Evolutionary conservation across 163 green algal genomes (phyloP).

Genomic region (Prototheca cutis): DNA sequence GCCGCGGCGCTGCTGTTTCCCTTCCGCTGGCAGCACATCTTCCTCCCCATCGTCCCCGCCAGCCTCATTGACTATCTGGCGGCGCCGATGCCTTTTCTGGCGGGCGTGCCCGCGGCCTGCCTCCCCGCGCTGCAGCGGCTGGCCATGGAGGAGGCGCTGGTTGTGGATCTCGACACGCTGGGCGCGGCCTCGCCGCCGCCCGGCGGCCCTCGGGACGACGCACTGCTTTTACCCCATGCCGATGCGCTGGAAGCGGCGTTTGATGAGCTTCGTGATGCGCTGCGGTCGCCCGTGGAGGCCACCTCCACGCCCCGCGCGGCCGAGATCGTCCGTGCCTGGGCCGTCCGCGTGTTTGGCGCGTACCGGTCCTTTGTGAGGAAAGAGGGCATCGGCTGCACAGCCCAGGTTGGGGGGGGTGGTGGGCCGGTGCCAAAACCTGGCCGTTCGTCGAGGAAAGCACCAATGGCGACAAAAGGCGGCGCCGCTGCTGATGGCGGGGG

Average conservation of each 20-base stretch:
- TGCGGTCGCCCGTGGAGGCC: not conserved
- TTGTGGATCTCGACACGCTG: conserved; percentile 62
- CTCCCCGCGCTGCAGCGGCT: conserved; percentile 41
- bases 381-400: too few species aligned
- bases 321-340: not conserved
- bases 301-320: not conserved
- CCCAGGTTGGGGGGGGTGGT: not conserved
- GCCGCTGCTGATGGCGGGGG: too few species aligned
- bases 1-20: conserved; percentile 64
- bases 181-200: conserved; percentile 30
- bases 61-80: conserved; percentile 55
- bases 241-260: conserved; percentile 43
- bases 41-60: conserved; percentile 62
- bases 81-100: conserved; percentile 73
- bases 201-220: conserved; percentile 40
- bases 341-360: not conserved
- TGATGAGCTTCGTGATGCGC: conserved; percentile 20
- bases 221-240: conserved; percentile 40
- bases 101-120: conserved; percentile 57
- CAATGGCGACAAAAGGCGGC: too few species aligned
- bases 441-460: too few species aligned
- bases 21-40: conserved; percentile 75
- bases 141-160: conserved; percentile 49
- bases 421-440: not conserved
- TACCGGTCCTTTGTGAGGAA: not conserved